Evolutionary conservation across 371 early-diverging fungal species (phyloP).

Genomic region (Rhizomucor miehei): DNA sequence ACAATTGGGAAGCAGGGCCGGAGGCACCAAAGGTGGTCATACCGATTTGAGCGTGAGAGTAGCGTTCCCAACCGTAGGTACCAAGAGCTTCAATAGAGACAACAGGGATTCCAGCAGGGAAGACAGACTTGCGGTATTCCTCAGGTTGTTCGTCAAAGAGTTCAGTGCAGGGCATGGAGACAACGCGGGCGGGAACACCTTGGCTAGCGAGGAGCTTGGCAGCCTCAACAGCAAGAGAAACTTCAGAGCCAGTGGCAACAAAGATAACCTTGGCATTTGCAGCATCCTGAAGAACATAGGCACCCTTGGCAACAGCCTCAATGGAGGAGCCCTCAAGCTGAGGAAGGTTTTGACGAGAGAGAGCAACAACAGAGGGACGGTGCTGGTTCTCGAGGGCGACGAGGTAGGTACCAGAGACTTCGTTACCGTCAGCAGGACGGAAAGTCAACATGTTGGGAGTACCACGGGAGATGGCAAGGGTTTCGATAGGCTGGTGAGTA

Average conservation of each 20-base stretch:
- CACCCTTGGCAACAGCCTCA: conserved; percentile 75
- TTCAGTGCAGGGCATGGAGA: conserved; percentile 93
- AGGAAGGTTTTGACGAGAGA: conserved; percentile 96
- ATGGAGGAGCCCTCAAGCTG: conserved; percentile 83
- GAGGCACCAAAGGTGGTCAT: conserved; percentile 18
- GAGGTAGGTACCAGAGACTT: conserved; percentile 88
- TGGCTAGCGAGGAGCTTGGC: conserved; percentile 63
- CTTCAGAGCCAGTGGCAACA: conserved; percentile 96
- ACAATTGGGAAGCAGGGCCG: conserved; percentile 77
- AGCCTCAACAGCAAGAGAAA: conserved; percentile 80
- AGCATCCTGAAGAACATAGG: conserved; percentile 70
- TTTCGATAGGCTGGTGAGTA: conserved; percentile 99
- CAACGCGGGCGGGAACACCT: conserved; percentile 68
- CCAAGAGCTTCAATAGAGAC: conserved; percentile 89
- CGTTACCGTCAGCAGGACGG: conserved; percentile 98
- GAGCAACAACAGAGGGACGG: conserved; percentile 85
- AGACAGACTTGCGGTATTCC: conserved; percentile 82
- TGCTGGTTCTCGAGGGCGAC: conserved; percentile 67
- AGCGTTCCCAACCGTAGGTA: conserved; percentile 91
- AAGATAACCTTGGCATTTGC: conserved; percentile 61
- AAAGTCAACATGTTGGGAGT: conserved; percentile 91
- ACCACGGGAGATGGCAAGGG: conserved; percentile 88
- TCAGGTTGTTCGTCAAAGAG: conserved; percentile 86
- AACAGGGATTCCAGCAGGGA: conserved; percentile 73
- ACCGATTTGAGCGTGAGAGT: conserved; percentile 57